Evolutionary conservation across 257 asterid genomes (phyloP), one percentile per base, ranked within the genome.

Genomic region (Scutellaria minor): DNA sequence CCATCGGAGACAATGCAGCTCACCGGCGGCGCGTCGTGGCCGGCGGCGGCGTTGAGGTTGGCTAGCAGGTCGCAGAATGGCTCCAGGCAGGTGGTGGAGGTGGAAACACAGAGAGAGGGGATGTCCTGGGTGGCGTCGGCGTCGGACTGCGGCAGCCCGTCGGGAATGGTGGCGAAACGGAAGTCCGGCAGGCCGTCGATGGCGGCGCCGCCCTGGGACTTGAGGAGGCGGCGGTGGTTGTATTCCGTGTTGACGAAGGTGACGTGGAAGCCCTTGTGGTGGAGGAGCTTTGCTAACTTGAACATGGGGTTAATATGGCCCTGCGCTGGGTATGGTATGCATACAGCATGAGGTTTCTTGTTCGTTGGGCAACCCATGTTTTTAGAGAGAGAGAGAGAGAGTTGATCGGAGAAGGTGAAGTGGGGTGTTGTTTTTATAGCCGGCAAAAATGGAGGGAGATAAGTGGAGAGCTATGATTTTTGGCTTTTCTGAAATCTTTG

Each of bases 231-330:
- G 65, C 83, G 85, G 72, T 78, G 88, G 76, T 82, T 86, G 89
- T 78, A 82, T 9, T 85, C 89, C 35, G 90, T 73, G 86, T 80
- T 74, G 73, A 88, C 89, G 12, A 88, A 85, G 70, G 88, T 84
- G 70, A 85, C 58, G 81, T 70, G 66, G 77, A 84, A 86, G 74
- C 86, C 88, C 1, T 42, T 68, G 69, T 62, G 72, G 84, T 86
- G 88, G 65, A 88, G 87, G 51, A 88, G 89, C 45, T 75, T 82
- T 5, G 95, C 88, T 52, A 88, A 46, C 77, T 86, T 88, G 66
- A 83, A 70, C 88, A 82, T 82, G 70, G 86, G 86, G 78, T 66
- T 79, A 9, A 82, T 7, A 61, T 82, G 86, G 45, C 85, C 79
- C 61, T 76, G 88, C 6, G 85, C 88, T 2, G 87, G 87, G 48